phyloP scores from a whole-genome alignment of 495 filamentous ascomycete genomes.

The Letharia columbiana region DNA sequence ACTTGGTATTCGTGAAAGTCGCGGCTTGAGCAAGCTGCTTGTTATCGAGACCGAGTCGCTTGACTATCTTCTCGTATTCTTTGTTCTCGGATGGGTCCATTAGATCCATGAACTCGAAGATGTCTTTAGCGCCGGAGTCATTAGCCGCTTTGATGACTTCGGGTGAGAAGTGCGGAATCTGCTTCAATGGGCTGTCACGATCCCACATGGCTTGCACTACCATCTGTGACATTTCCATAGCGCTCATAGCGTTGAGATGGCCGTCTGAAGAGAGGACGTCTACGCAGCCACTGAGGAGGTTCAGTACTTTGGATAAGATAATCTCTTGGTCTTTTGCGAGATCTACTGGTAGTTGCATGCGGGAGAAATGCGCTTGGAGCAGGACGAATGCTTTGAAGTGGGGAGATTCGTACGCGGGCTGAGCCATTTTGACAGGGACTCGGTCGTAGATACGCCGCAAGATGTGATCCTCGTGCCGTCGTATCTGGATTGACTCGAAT shows the following conservation, averaged over 20 bases:
- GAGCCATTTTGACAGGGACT: constrained; percentile 86
- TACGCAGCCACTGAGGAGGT: constrained; percentile 81
- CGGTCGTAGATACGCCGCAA: constrained; percentile 90
- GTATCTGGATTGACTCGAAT: constrained; percentile 90
- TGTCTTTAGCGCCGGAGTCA: constrained; percentile 74
- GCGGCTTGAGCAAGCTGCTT: constrained; percentile 81
- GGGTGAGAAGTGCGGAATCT: constrained; percentile 89
- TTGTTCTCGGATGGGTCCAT: constrained; percentile 92
- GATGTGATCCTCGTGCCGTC: constrained; percentile 83
- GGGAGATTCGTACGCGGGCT: constrained; percentile 78
- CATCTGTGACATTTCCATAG: constrained; percentile 99
- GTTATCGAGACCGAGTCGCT: constrained; percentile 68
- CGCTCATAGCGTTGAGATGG: constrained; percentile 91
- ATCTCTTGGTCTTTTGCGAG: constrained; percentile 94
- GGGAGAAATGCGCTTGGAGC: constrained; percentile 92
- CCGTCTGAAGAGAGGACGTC: constrained; percentile 95
- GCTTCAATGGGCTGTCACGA: constrained; percentile 89
- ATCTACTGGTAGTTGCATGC: constrained; percentile 92
- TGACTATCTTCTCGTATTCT: constrained; percentile 64
- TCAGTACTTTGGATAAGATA: constrained; percentile 76
- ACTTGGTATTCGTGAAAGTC: constrained; percentile 91
- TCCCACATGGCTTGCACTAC: constrained; percentile 99
- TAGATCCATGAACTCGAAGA: constrained; percentile 96
- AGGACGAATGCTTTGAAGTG: constrained; percentile 98
- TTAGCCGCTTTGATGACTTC: constrained; percentile 77